Conservation (phyloP, 1,284 basidiomycete genomes). For the Ceratobasidium sp. region DNA sequence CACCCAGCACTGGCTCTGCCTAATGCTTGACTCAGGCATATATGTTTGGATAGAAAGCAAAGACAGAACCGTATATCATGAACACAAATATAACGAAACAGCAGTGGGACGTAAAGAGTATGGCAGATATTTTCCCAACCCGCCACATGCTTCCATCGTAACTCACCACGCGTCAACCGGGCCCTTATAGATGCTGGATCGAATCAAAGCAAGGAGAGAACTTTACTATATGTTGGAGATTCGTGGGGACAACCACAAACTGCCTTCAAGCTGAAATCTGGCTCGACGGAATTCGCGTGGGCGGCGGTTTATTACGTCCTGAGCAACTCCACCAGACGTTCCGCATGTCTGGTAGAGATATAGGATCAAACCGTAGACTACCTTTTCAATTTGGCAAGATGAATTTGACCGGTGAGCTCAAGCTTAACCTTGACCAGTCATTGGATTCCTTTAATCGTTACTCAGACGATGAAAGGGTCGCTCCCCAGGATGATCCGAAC, state of each 20-base stretch:
- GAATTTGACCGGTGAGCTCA: conserved; percentile 16
- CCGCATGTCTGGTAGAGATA: conserved; percentile 18
- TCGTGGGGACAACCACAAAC: background rate
- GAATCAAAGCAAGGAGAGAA: conserved; percentile 1
- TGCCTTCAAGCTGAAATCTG: background rate
- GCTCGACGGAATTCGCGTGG: background rate
- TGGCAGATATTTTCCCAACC: background rate
- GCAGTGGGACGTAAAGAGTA: background rate
- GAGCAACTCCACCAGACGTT: background rate
- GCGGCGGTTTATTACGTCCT: background rate
- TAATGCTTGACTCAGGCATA: background rate
- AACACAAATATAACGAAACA: background rate
- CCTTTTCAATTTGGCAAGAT: conserved; percentile 29
- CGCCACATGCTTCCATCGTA: background rate
- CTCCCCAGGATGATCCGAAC: conserved; percentile 4
- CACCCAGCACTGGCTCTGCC: background rate
- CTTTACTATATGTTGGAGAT: background rate
- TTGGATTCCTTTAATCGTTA: background rate
- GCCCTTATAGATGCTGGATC: background rate
- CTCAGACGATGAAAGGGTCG: conserved; percentile 14
- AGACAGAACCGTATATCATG: background rate
- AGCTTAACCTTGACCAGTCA: background rate
- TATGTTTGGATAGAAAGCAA: background rate
- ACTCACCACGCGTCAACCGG: background rate
- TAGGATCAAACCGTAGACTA: background rate